A percentile compares a stretch with the other conserved stretches of the same genome.
phyloP scores from a whole-genome alignment of 2,329 filamentous ascomycete genomes.

The Pseudogymnoascus verrucosus region DNA sequence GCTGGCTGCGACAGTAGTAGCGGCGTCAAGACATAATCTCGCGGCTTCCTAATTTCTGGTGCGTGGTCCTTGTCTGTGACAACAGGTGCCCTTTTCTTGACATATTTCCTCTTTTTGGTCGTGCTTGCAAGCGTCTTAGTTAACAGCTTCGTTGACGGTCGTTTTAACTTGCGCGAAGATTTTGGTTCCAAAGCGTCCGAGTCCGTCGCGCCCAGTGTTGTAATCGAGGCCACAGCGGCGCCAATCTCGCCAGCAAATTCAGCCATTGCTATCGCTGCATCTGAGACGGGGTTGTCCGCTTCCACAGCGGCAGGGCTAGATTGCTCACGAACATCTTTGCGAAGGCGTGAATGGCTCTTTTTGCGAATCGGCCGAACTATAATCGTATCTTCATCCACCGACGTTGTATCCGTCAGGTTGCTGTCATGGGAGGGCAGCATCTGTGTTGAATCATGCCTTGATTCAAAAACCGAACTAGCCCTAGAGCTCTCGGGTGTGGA shows the following conservation, averaged over 20 bases:
- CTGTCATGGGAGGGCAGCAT: constrained; percentile 13
- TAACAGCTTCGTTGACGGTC: constrained; percentile 8
- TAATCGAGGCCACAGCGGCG: neutral
- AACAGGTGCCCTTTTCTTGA: constrained; percentile 13
- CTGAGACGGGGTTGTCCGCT: neutral
- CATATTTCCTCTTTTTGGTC: constrained; percentile 15
- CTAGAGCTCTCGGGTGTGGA: constrained; percentile 8
- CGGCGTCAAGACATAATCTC: constrained; percentile 77
- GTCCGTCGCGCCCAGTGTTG: neutral
- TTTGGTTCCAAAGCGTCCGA: neutral
- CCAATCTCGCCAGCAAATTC: constrained; percentile 1
- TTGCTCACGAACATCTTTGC: neutral
- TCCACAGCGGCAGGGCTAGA: neutral
- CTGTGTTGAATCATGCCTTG: neutral
- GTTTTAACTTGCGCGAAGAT: constrained; percentile 7
- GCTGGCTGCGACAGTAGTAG: constrained; percentile 64
- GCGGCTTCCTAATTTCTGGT: constrained; percentile 45
- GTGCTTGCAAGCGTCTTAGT: constrained; percentile 16
- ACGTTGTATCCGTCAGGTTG: constrained; percentile 26
- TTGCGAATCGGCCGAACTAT: constrained; percentile 17
- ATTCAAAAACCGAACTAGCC: constrained; percentile 9
- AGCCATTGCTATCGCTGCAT: neutral
- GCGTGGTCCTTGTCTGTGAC: constrained; percentile 21
- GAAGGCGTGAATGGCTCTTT: neutral
- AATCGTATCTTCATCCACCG: constrained; percentile 28